phyloP scores from a whole-genome alignment of 116 monocot species.

The Trichopus zeylanicus region DNA sequence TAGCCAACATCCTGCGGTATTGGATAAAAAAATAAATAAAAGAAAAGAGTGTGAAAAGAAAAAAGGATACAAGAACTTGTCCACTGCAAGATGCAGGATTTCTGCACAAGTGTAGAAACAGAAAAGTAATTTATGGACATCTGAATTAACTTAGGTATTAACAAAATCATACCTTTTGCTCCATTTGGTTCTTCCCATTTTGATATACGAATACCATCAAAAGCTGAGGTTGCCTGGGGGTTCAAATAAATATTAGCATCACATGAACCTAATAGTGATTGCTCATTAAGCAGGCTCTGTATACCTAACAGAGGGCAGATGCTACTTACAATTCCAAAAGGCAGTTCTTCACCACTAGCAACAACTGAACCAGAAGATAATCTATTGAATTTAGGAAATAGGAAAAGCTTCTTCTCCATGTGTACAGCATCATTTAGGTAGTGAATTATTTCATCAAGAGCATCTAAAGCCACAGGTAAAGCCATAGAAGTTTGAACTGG shows the following conservation, averaged over 20 bases:
- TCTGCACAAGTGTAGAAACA: too few relatives aligned
- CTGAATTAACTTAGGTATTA: background rate
- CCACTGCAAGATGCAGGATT: too few relatives aligned
- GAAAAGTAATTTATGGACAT: background rate
- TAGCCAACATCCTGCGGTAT: constrained; percentile 84
- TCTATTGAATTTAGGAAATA: constrained; percentile 51
- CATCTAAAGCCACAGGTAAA: constrained; percentile 72
- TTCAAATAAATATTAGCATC: background rate
- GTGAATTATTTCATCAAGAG: constrained; percentile 53
- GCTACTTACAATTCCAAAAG: constrained; percentile 73
- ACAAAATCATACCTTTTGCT: constrained; percentile 54
- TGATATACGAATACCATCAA: constrained; percentile 60
- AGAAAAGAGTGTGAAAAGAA: too few relatives aligned
- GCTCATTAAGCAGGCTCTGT: background rate
- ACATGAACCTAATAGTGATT: background rate
- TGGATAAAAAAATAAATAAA: too few relatives aligned
- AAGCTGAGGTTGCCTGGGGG: constrained; percentile 72
- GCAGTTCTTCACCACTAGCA: constrained; percentile 89
- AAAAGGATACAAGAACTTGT: too few relatives aligned
- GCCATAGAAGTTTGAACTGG: constrained; percentile 72
- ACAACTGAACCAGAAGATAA: constrained; percentile 63
- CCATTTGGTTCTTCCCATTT: constrained; percentile 99
- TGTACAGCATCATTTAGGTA: constrained; percentile 8
- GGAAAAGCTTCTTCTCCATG: constrained; percentile 11
- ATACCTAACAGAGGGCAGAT: background rate